A percentile compares a stretch with the other conserved stretches of the same genome.
Evolutionary conservation across 2,329 filamentous ascomycete genomes (phyloP).

Genomic region (Alternaria sp.): DNA sequence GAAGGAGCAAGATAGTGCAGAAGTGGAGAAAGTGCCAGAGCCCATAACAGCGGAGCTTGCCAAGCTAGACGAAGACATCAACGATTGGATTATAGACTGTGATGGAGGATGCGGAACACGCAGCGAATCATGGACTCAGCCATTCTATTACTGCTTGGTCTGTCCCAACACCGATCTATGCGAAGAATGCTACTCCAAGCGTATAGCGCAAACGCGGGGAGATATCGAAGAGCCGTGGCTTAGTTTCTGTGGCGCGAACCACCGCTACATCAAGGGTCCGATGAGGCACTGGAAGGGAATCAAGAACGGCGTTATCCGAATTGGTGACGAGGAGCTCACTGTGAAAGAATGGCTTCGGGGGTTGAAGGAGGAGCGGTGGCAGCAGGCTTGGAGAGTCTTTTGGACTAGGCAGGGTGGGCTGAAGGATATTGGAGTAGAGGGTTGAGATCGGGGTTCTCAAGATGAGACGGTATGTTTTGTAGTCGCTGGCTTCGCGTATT

Average conservation of each 20-base stretch:
- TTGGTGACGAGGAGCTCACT: slow-evolving; percentile 10
- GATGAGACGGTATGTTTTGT: too few relatives aligned
- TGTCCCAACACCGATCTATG: slow-evolving; percentile 2
- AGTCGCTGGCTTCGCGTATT: too few relatives aligned
- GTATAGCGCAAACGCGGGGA: not conserved
- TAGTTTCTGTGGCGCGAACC: not conserved
- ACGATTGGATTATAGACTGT: not conserved
- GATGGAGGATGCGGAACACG: not conserved
- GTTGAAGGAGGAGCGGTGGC: slow-evolving; percentile 31
- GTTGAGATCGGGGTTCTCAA: not conserved
- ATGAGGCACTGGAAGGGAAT: slow-evolving; percentile 6
- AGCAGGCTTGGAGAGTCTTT: slow-evolving; percentile 30
- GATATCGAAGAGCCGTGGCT: not conserved
- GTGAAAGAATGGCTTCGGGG: slow-evolving; percentile 29
- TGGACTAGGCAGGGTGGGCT: slow-evolving; percentile 27
- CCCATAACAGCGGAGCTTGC: not conserved
- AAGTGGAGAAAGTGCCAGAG: not conserved
- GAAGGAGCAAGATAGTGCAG: not conserved
- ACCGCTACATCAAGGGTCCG: not conserved
- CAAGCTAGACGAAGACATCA: not conserved
- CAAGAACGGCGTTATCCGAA: not conserved
- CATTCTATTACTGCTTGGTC: slow-evolving; percentile 9
- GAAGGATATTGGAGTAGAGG: slow-evolving; percentile 18
- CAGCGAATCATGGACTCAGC: not conserved
- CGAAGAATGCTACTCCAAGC: slow-evolving; percentile 6